Conservation (phyloP, 139 green algal genomes). For the Chlorella ohadii region DNA sequence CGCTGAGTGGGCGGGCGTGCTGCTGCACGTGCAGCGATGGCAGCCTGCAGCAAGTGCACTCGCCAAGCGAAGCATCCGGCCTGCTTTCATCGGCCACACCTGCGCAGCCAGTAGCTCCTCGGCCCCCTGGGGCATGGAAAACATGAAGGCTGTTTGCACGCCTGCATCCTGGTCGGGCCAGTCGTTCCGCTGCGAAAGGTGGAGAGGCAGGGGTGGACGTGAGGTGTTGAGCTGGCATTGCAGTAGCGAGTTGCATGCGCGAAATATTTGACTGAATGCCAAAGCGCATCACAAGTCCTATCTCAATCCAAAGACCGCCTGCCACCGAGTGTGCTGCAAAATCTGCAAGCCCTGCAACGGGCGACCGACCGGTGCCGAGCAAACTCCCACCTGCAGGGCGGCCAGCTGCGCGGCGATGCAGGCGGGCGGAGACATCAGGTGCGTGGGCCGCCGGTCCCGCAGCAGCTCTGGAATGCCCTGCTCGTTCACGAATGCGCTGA, state of each 20-base stretch:
- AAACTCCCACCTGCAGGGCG: slow-evolving; percentile 44
- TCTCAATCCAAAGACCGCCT: too few relatives aligned
- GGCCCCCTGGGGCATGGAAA: slow-evolving; percentile 18
- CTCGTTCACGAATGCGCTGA: neutral
- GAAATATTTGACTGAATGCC: too few relatives aligned
- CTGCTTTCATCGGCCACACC: neutral
- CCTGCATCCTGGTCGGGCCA: slow-evolving; percentile 69
- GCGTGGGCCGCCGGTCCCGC: neutral
- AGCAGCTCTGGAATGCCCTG: neutral
- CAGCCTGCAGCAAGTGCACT: neutral
- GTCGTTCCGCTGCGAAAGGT: slow-evolving; percentile 74
- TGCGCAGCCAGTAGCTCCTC: slow-evolving; percentile 9
- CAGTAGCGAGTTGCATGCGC: too few relatives aligned
- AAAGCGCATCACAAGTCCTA: too few relatives aligned
- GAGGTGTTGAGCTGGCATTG: neutral
- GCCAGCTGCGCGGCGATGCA: neutral
- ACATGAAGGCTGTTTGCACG: slow-evolving; percentile 52
- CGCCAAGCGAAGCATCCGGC: neutral
- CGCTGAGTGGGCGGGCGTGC: neutral
- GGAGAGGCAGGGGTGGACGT: neutral
- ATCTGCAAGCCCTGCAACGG: neutral
- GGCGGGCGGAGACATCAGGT: neutral
- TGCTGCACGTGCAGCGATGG: neutral
- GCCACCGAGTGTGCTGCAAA: too few relatives aligned
- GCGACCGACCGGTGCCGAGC: too few relatives aligned